Evolutionary conservation across 495 filamentous ascomycete species (phyloP), one percentile per base, ranked within the genome.

Genomic region (Xylaria telfairii): DNA sequence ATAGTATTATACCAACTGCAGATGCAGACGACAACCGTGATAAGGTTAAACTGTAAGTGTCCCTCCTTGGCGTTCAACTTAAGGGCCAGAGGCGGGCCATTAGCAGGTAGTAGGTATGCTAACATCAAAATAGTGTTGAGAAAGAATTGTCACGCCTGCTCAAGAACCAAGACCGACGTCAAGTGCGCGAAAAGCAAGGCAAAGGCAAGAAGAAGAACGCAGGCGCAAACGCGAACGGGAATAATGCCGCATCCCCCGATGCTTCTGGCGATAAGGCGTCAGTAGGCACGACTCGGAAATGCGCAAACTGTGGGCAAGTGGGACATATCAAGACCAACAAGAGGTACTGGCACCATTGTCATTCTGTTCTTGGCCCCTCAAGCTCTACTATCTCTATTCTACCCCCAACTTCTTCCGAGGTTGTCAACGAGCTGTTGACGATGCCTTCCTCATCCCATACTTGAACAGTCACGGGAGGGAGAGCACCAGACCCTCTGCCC

Each of bases 261-360:
- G 84, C 72, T 19, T 70, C 80, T 26, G 84, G 81, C 26, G 87
- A 87, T 72, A 83, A 83, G 74, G 69, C 78, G 37, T 75, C 80
- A 63, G 83, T 80, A 3, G 89, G 89, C 12, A 99, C 96, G 2
- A 93, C 92, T 34, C 88, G 96, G 71, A 98, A 98, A 80, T 99
- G 96, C 77, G 95, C 96, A 32, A 98, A 97, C 80, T 99, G 96
- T 75, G 95, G 95, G 41, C 91, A 94, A 75, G 91, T 95, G 26
- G 96, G 96, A 30, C 96, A 99, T 76, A 99, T 99, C 86, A 97
- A 97, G 81, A 98, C 95, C n/a, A 98, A 98, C 84, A 96, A 97
- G 85, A 98, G 95, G 92, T 95, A 84, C 79, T 83, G 75, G 68
- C 74, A 73, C 30, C 60, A 64, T 62, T 80, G 71, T 59, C 67